These are phyloP conservation scores for Ogataea paradorogensis DNA, from an alignment of 805 yeast species.

Conservation along the genomic window DNA sequence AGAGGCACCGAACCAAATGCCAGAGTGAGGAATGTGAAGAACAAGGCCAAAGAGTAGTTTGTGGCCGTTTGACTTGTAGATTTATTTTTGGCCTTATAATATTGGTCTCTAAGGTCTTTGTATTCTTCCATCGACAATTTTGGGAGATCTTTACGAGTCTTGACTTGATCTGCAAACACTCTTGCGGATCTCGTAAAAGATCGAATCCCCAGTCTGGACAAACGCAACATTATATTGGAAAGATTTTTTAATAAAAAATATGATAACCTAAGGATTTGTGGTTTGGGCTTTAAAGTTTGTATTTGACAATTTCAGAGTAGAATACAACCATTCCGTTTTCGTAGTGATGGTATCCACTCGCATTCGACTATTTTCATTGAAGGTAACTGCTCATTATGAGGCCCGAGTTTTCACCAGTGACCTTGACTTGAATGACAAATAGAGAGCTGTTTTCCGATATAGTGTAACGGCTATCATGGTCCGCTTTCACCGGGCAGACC, in stretches of 20 bases:
- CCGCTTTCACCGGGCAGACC: slow-evolving; percentile 84
- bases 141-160: slow-evolving; percentile 23
- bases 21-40: slow-evolving; percentile 67
- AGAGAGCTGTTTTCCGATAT: slow-evolving; percentile 49
- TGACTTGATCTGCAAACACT: slow-evolving; percentile 1
- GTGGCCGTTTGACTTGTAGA: slow-evolving; percentile 52
- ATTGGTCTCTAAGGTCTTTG: slow-evolving; percentile 25
- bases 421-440: background rate
- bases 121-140: slow-evolving; percentile 33
- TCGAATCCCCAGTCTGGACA: slow-evolving; percentile 4
- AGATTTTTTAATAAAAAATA: background rate
- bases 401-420: background rate
- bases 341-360: too few species aligned
- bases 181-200: slow-evolving; percentile 1
- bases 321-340: too few species aligned
- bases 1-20: slow-evolving; percentile 91
- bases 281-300: background rate
- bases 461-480: slow-evolving; percentile 86
- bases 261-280: background rate
- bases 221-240: background rate
- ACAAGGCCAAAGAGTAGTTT: slow-evolving; percentile 66
- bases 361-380: too few species aligned
- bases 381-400: background rate
- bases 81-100: slow-evolving; percentile 27
- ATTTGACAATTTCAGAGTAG: background rate